These are phyloP conservation scores for Colletotrichum somersetense DNA, from an alignment of 2,329 filamentous ascomycete species.

Conservation along the genomic window DNA sequence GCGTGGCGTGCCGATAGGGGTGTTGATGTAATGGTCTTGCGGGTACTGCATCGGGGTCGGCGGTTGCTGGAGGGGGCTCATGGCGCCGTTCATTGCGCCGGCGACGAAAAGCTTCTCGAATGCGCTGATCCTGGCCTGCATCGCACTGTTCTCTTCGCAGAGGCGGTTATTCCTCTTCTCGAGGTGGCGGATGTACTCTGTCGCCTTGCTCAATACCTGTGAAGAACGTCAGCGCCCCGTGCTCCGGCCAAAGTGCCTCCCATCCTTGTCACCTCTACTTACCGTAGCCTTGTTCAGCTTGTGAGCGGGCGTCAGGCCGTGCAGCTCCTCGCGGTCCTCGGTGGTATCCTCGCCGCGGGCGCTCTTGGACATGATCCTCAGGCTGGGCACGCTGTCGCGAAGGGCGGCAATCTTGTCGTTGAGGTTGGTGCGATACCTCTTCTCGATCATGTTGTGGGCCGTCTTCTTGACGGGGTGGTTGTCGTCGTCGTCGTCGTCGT, in stretches of 20 bases:
- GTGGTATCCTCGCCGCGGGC: constrained; percentile 75
- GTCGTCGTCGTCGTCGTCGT: constrained; percentile 69
- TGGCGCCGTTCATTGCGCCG: constrained; percentile 75
- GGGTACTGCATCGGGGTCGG: constrained; percentile 66
- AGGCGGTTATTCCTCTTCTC: constrained; percentile 90
- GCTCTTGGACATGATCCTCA: constrained; percentile 85
- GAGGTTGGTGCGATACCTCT: constrained; percentile 93
- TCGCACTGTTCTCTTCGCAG: constrained; percentile 81
- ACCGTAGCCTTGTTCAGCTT: constrained; percentile 98
- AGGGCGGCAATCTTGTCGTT: constrained; percentile 97
- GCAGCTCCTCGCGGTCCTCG: constrained; percentile 82
- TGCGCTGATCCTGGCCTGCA: constrained; percentile 82
- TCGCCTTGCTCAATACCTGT: constrained; percentile 90
- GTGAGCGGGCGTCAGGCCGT: constrained; percentile 87
- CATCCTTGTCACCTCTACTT: constrained; percentile 37
- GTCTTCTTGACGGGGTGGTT: constrained; percentile 83
- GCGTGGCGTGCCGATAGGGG: constrained; percentile 58
- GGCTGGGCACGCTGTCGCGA: constrained; percentile 89
- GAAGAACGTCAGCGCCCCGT: neutral
- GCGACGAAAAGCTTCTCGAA: constrained; percentile 85
- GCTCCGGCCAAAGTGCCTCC: neutral
- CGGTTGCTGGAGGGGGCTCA: constrained; percentile 67
- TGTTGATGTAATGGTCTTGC: constrained; percentile 61
- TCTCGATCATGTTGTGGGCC: constrained; percentile 98
- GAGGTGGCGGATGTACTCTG: constrained; percentile 93